A percentile compares a stretch with the other conserved stretches of the same genome.
Conservation (phyloP, 2,329 filamentous ascomycete genomes). For the Paradendryphiella salina region DNA sequence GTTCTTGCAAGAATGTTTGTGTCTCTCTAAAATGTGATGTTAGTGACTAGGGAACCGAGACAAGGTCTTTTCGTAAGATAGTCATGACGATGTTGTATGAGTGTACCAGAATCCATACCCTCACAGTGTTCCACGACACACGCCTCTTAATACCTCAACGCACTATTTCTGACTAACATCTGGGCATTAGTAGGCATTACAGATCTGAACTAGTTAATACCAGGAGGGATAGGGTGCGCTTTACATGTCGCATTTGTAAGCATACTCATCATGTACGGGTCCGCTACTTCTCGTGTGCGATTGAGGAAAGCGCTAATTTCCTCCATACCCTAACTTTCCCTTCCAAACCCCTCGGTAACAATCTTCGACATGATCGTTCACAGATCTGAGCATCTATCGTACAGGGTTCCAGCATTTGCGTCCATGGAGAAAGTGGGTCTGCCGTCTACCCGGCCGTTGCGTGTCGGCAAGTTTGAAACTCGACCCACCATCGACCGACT, state of each 20-base stretch:
- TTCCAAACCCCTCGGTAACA: constrained; percentile 45
- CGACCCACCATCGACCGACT: constrained; percentile 33
- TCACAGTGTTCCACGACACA: no score
- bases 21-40: no score
- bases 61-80: no score
- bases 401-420: not conserved
- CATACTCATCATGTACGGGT: not conserved
- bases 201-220: no score
- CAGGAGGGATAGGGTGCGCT: not conserved
- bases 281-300: not conserved
- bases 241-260: not conserved
- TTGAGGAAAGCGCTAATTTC: constrained; percentile 16
- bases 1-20: not conserved
- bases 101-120: no score
- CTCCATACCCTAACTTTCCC: constrained; percentile 31
- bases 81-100: no score
- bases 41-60: no score
- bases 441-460: not conserved
- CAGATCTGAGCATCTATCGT: not conserved
- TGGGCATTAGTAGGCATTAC: no score
- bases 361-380: not conserved
- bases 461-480: constrained; percentile 22
- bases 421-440: not conserved
- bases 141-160: no score
- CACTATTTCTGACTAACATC: no score